A percentile compares a stretch with the other conserved stretches of the same genome.
These are phyloP conservation scores for Penicillium atrosanguineum DNA, from an alignment of 495 filamentous ascomycete species.

Conservation along the genomic window DNA sequence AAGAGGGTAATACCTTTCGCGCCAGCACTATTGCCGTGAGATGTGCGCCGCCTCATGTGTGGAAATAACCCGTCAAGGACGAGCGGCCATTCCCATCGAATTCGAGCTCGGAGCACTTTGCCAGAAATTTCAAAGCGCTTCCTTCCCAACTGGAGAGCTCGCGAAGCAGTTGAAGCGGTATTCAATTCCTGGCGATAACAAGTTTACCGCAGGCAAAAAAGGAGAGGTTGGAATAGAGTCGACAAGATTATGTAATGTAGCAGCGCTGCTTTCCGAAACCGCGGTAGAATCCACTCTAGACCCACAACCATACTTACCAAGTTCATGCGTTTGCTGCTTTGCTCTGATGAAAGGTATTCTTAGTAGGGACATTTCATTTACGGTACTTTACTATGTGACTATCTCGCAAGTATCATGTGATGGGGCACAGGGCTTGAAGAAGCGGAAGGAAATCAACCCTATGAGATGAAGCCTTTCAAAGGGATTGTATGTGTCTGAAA, in stretches of 20 bases:
- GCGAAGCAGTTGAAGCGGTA: neutral
- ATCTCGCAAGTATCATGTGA: too few species aligned
- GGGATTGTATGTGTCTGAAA: too few species aligned
- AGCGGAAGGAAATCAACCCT: too few species aligned
- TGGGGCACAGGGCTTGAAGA: too few species aligned
- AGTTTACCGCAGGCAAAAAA: neutral
- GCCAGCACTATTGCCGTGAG: neutral
- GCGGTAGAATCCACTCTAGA: too few species aligned
- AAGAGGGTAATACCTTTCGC: neutral
- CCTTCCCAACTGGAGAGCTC: neutral
- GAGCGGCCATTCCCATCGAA: slow-evolving; percentile 1
- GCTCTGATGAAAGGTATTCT: too few species aligned
- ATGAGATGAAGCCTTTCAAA: too few species aligned
- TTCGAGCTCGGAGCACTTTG: neutral
- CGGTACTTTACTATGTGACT: too few species aligned
- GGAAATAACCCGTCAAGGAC: neutral
- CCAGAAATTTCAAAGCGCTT: neutral
- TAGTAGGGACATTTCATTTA: too few species aligned
- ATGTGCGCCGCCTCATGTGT: neutral
- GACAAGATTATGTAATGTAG: neutral
- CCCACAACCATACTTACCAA: too few species aligned
- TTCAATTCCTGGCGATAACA: neutral
- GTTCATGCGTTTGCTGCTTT: too few species aligned
- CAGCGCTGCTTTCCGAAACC: neutral
- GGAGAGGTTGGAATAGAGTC: neutral